Evolutionary conservation across 371 early-diverging fungal species (phyloP), one percentile per base, ranked within the genome.

Genomic region (Mortierella sp.): DNA sequence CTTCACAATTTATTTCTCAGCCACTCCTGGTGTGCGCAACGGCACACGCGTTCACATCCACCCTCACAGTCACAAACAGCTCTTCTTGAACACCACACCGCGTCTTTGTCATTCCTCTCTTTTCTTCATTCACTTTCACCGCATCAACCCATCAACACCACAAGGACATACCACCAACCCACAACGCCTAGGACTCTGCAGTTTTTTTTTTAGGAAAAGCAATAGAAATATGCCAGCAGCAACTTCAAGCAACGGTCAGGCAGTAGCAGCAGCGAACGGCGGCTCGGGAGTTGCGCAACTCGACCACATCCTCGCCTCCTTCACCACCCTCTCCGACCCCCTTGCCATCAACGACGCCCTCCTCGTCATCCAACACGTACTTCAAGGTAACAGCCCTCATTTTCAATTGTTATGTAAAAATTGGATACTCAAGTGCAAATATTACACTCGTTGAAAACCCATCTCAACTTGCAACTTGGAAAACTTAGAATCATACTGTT

Each of bases 331-430:
- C 22, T 47, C 73, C 1, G 81, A 80, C n/a, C 55, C 77, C 31
- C 64, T 52, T 2, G 76, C 81, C 47, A 73, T 80, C 40, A 65
- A 65, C 37, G 77, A 70, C 29, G 77, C 76, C 19, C 70, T 80
- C 40, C 48, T 76, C 19, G 73, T 80, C 44, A 44, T 80, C 10
- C 52, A 76, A 22, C 50, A 72, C 53, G 69, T 70, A 7, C 55
- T 80, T 4, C 73, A 77, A 67, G 77, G 74, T 77, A 66, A 24
- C 22, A 16, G 34, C 64, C 6, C 48, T 45, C 52, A 58, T 14
- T 31, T 29, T 22, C 16, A 22, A 10, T 50, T 13, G 29, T n/a
- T n/a, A n/a, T n/a, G n/a, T n/a, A n/a, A n/a, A n/a, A n/a, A n/a
- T n/a, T n/a, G n/a, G n/a, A n/a, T n/a, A n/a, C n/a, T n/a, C n/a